These are phyloP conservation scores for Aspergillus heteromorphus DNA, from an alignment of 495 filamentous ascomycete genomes.

Conservation along the genomic window DNA sequence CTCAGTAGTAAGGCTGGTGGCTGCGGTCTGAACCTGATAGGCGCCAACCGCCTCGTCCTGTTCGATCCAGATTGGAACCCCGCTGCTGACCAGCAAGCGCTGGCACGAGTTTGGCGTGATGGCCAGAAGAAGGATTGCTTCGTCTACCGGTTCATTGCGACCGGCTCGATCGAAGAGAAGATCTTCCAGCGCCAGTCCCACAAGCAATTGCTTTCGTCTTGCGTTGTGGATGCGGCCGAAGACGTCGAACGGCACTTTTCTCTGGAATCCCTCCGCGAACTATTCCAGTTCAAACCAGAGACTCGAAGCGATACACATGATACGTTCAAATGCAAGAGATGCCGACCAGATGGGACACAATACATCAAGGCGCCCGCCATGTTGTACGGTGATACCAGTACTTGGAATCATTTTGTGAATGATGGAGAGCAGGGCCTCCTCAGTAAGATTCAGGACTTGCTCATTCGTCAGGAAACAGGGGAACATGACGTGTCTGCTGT, in stretches of 20 bases:
- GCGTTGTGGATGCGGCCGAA: slow-evolving; percentile 95
- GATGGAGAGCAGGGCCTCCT: slow-evolving; percentile 62
- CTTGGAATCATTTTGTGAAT: slow-evolving; percentile 97
- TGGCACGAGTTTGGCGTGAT: slow-evolving; percentile 97
- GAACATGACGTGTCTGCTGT: slow-evolving; percentile 83
- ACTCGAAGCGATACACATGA: slow-evolving; percentile 94
- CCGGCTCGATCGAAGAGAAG: slow-evolving; percentile 98
- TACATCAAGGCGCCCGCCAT: slow-evolving; percentile 85
- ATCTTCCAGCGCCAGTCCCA: slow-evolving; percentile 98
- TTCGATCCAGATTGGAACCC: slow-evolving; percentile 99
- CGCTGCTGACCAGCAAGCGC: slow-evolving; percentile 93
- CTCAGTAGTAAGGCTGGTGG: slow-evolving; percentile 96
- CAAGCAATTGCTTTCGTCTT: slow-evolving; percentile 93
- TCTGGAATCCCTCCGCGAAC: slow-evolving; percentile 77
- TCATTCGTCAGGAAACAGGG: slow-evolving; percentile 79
- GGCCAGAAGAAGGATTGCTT: slow-evolving; percentile 99
- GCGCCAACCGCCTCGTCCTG: slow-evolving; percentile 91
- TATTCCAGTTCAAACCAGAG: slow-evolving; percentile 84
- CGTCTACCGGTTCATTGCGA: slow-evolving; percentile 97
- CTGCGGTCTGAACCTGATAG: slow-evolving; percentile 94
- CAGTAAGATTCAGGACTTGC: slow-evolving; percentile 79
- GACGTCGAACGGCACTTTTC: slow-evolving; percentile 97
- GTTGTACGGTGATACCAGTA: slow-evolving; percentile 96
- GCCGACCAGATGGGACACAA: slow-evolving; percentile 80
- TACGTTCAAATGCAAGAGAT: slow-evolving; percentile 98